Percentiles rank a stretch among this genome's conserved stretches.
These are phyloP conservation scores for Sporothrix variecibatus DNA, from an alignment of 2,329 filamentous ascomycete genomes.

Conservation along the genomic window DNA sequence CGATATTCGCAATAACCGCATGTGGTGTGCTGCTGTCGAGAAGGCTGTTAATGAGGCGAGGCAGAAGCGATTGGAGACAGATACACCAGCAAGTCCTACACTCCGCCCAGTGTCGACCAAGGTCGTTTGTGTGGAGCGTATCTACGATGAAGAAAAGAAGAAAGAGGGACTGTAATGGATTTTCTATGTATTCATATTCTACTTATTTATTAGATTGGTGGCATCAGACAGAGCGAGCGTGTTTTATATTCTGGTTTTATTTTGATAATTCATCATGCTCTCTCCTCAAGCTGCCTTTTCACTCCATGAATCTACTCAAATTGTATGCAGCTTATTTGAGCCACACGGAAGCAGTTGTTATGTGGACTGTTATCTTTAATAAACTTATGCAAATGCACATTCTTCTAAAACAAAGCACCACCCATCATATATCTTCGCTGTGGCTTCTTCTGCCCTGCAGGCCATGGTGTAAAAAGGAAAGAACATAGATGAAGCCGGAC, in stretches of 20 bases:
- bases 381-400: too few relatives aligned
- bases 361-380: too few relatives aligned
- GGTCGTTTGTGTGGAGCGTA: constrained; percentile 24
- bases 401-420: too few relatives aligned
- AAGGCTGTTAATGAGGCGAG: background rate
- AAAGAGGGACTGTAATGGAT: background rate
- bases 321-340: too few relatives aligned
- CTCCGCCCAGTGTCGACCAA: background rate
- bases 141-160: background rate
- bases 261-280: background rate
- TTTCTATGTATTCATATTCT: background rate
- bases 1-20: background rate
- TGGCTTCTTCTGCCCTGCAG: too few relatives aligned
- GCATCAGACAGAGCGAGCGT: background rate
- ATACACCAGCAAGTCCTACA: background rate
- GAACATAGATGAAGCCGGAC: background rate
- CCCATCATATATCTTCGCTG: too few relatives aligned
- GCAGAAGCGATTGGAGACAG: background rate
- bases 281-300: background rate
- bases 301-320: background rate
- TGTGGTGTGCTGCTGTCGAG: constrained; percentile 17
- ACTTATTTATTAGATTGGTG: background rate
- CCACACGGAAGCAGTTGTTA: too few relatives aligned
- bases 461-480: too few relatives aligned
- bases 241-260: background rate